These are phyloP conservation scores for Leonotis leonurus DNA, from an alignment of 257 asterid genomes.

Conservation along the genomic window DNA sequence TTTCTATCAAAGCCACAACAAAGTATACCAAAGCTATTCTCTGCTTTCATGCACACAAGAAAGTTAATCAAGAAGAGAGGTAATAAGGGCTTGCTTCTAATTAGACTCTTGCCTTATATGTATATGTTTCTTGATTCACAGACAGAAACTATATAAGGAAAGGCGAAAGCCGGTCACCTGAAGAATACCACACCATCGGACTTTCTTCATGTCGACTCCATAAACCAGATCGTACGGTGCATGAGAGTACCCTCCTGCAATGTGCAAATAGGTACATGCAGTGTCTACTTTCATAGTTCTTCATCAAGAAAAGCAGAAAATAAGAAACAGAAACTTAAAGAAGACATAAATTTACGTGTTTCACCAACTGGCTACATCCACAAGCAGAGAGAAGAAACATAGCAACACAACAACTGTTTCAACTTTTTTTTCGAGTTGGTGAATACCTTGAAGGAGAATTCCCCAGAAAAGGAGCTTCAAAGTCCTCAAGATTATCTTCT, in stretches of 20 bases:
- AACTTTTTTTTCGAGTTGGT: too few relatives aligned
- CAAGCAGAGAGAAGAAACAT: too few relatives aligned
- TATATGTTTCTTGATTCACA: not conserved
- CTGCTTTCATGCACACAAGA: slow-evolving; percentile 31
- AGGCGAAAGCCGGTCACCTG: slow-evolving; percentile 39
- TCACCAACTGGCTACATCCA: too few relatives aligned
- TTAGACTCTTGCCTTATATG: not conserved
- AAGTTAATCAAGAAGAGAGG: not conserved
- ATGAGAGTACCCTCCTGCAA: slow-evolving; percentile 86
- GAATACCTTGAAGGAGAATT: slow-evolving; percentile 66
- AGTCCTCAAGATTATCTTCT: slow-evolving; percentile 61
- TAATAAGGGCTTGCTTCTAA: not conserved
- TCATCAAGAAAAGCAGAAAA: too few relatives aligned
- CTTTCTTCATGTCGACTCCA: slow-evolving; percentile 72
- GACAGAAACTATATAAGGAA: not conserved
- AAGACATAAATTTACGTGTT: too few relatives aligned
- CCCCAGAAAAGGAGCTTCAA: slow-evolving; percentile 88
- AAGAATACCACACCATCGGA: slow-evolving; percentile 83
- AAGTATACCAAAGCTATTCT: slow-evolving; percentile 88
- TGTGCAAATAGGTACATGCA: not conserved
- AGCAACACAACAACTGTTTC: too few relatives aligned
- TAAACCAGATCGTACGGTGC: slow-evolving; percentile 55
- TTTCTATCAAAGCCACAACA: slow-evolving; percentile 76
- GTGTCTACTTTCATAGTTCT: too few relatives aligned
- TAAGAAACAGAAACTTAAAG: too few relatives aligned